Conservation (phyloP, 2,329 filamentous ascomycete genomes). For the Hortaea werneckii region DNA sequence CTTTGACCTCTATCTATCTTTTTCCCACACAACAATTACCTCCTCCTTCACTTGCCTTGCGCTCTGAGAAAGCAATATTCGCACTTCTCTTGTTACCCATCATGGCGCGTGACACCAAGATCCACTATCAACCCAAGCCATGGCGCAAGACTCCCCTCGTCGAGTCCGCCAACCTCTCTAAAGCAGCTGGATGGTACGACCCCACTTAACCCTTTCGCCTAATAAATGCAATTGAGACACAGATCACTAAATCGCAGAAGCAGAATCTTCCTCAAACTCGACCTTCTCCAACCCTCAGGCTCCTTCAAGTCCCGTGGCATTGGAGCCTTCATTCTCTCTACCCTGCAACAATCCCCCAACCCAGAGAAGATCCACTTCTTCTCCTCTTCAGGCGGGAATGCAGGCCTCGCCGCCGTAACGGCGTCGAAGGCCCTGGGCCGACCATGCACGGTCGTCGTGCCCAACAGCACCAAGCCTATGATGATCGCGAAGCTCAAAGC, state of each 20-base stretch:
- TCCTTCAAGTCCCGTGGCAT: slow-evolving; percentile 76
- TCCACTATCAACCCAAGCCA: slow-evolving; percentile 29
- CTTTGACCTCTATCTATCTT: too few species aligned
- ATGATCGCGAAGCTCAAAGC: slow-evolving; percentile 63
- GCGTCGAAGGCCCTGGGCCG: slow-evolving; percentile 55
- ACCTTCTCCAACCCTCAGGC: slow-evolving; percentile 72
- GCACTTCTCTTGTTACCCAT: too few species aligned
- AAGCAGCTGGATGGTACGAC: slow-evolving; percentile 60
- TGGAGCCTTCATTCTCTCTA: slow-evolving; percentile 56
- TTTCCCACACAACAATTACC: too few species aligned
- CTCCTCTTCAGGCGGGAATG: slow-evolving; percentile 71
- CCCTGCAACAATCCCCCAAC: slow-evolving; percentile 30
- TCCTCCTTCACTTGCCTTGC: too few species aligned
- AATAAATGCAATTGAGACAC: background rate
- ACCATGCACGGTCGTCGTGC: slow-evolving; percentile 67
- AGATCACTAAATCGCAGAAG: slow-evolving; percentile 33
- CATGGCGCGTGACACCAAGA: too few species aligned
- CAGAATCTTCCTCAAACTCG: slow-evolving; percentile 75
- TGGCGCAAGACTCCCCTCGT: slow-evolving; percentile 66
- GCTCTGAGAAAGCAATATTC: too few species aligned
- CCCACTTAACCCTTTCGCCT: background rate
- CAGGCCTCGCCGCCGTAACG: slow-evolving; percentile 69
- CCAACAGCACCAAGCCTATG: slow-evolving; percentile 51
- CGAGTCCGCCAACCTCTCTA: slow-evolving; percentile 55
- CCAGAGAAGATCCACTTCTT: slow-evolving; percentile 54